A percentile compares a stretch with the other conserved stretches of the same genome.
These are phyloP conservation scores for Cladosporium sp. DNA, from an alignment of 2,329 filamentous ascomycete species.

Conservation along the genomic window DNA sequence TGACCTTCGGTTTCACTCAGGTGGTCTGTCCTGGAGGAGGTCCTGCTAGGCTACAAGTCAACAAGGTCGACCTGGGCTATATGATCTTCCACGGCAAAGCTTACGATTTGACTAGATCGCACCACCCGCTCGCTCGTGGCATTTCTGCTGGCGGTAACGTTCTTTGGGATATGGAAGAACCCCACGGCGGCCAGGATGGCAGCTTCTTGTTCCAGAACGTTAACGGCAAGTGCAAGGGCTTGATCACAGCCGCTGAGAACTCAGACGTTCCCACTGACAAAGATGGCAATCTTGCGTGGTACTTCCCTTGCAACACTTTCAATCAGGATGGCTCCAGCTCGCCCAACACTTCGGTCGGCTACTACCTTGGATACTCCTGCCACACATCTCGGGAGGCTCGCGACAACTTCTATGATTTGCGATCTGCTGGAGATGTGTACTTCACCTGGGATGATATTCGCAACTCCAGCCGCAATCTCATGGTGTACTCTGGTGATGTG, in stretches of 20 bases:
- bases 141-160: slow-evolving; percentile 74
- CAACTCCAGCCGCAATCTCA: slow-evolving; percentile 81
- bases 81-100: slow-evolving; percentile 96
- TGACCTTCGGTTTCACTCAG: slow-evolving; percentile 94
- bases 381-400: slow-evolving; percentile 71
- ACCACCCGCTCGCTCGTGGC: slow-evolving; percentile 74
- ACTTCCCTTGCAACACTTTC: slow-evolving; percentile 88
- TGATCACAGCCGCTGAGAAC: slow-evolving; percentile 67
- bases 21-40: slow-evolving; percentile 74
- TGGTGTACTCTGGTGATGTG: slow-evolving; percentile 92
- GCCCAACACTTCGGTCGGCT: slow-evolving; percentile 68
- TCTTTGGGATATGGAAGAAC: slow-evolving; percentile 76
- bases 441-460: slow-evolving; percentile 93
- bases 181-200: slow-evolving; percentile 82
- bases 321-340: slow-evolving; percentile 86
- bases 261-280: slow-evolving; percentile 77
- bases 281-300: slow-evolving; percentile 80
- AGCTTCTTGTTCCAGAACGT: slow-evolving; percentile 99
- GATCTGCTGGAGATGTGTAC: slow-evolving; percentile 77
- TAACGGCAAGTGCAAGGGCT: slow-evolving; percentile 89
- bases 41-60: slow-evolving; percentile 66
- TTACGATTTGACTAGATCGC: slow-evolving; percentile 73
- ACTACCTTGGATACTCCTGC: slow-evolving; percentile 82
- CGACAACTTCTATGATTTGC: slow-evolving; percentile 69
- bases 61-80: slow-evolving; percentile 74